phyloP scores from a whole-genome alignment of 139 green algal species.

The Asterochloris erici region DNA sequence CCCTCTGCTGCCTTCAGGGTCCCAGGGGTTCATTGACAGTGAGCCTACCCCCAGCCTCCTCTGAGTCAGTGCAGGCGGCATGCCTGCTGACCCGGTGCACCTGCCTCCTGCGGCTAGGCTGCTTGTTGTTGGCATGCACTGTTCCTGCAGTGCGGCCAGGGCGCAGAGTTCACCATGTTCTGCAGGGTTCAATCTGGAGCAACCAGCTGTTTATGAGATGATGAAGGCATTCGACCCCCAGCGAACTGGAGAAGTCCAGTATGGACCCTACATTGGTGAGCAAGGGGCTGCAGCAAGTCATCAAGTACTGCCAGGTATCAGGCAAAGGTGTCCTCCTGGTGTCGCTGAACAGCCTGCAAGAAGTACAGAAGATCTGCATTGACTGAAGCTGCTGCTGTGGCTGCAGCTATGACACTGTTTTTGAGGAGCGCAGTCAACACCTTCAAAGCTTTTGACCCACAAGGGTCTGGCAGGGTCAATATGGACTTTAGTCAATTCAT shows the following conservation, averaged over 20 bases:
- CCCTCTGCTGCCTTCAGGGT: no score
- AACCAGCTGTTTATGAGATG: constrained; percentile 7
- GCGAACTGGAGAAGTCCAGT: constrained; percentile 2
- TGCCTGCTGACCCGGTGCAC: not conserved
- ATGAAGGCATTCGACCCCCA: constrained; percentile 13
- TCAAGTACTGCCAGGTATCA: no score
- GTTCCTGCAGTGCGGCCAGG: no score
- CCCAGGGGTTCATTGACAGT: not conserved
- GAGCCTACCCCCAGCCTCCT: not conserved
- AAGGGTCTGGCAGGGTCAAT: constrained; percentile 27
- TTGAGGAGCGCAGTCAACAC: constrained; percentile 45
- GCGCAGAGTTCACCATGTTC: not conserved
- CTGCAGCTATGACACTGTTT: constrained; percentile 55
- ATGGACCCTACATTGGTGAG: constrained; percentile 9
- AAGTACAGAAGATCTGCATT: no score
- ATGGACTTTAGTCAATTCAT: constrained; percentile 55
- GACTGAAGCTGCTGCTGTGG: no score
- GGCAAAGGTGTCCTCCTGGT: no score
- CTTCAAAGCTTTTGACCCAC: constrained; percentile 56
- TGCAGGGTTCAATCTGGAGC: constrained; percentile 11
- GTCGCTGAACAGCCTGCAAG: no score
- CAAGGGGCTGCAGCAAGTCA: no score
- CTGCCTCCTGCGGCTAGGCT: not conserved
- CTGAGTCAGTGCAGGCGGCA: not conserved
- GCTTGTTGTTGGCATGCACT: not conserved